Evolutionary conservation across 495 filamentous ascomycete species (phyloP), one percentile per base, ranked within the genome.

Genomic region (Thermochaetoides thermophila): DNA sequence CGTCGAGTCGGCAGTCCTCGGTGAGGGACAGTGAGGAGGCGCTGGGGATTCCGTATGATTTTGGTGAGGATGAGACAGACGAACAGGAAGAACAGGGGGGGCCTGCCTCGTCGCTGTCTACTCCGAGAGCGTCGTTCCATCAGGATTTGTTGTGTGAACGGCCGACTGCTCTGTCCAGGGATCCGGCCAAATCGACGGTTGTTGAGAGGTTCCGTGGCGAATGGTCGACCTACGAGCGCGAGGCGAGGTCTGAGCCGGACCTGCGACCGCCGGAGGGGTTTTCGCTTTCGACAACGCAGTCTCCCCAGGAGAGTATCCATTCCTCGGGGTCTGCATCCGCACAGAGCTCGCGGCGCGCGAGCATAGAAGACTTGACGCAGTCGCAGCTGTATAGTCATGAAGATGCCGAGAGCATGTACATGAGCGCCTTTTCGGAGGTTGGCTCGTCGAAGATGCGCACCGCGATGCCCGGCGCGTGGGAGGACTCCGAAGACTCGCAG

Each of bases 391-490:
- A 85, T 50, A 86, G 73, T 33, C 78, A 91, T 35, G 84, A 91
- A 37, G 85, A 96, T 38, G 89, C 89, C 0, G 78, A 87, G 45
- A 96, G 89, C 55, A 79, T 99, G 75, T 96, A 96, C 42, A 86
- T 95, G 66, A 71, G 68, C 35, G 66, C 68, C 3, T 63, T 69
- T 26, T 68, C 64, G 5, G 38, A 65, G 25, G 45, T 52, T 11
- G 42, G 39, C 10, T 54, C 56, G 2, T 45, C 43, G 30, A 46
- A 61, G 55, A 20, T 65, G 48, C 47, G 56, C 51, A 56, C 54
- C 22, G 40, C 42, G 3, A 74, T 78, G 55, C 75, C 75, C 9
- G 75, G 74, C 4, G 63, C 53, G 21, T 79, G 73, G 76, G 69
- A 68, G 41, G 65, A 55, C 4, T 56, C 40, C 19, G 42, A 42